These are phyloP conservation scores for Phoenix roebelenii DNA, from an alignment of 176 grass and related monocot genomes.

Conservation along the genomic window DNA sequence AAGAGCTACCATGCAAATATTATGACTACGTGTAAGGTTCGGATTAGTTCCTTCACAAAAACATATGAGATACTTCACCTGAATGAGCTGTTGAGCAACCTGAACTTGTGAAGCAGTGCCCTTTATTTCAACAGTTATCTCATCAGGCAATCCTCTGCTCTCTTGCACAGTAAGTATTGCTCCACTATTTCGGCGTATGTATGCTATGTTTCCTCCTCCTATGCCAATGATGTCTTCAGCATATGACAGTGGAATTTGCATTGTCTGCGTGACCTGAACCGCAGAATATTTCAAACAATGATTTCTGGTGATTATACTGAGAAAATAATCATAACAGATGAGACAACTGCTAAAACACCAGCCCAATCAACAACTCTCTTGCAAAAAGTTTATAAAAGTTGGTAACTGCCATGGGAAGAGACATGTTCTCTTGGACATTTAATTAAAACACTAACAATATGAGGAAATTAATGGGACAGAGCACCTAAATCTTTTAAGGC, in stretches of 20 bases:
- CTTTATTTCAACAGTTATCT: slow-evolving; percentile 99
- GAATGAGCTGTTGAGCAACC: slow-evolving; percentile 75
- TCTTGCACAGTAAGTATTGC: slow-evolving; percentile 85
- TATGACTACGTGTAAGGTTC: not conserved
- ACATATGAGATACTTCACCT: slow-evolving; percentile 32
- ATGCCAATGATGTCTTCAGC: slow-evolving; percentile 96
- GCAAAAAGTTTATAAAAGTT: too few species aligned
- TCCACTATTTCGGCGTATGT: slow-evolving; percentile 80
- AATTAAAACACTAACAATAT: too few species aligned
- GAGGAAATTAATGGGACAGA: too few species aligned
- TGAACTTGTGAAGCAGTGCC: slow-evolving; percentile 87
- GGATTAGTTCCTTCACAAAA: too few species aligned
- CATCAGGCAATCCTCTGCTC: slow-evolving; percentile 63
- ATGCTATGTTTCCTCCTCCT: slow-evolving; percentile 84
- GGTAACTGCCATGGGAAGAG: too few species aligned
- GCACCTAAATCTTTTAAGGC: too few species aligned
- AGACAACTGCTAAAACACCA: too few species aligned
- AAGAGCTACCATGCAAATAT: not conserved
- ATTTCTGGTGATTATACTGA: too few species aligned
- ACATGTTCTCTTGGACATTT: too few species aligned
- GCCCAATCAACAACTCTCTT: too few species aligned
- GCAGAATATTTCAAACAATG: not conserved
- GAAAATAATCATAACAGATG: too few species aligned
- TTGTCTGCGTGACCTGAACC: slow-evolving; percentile 81
- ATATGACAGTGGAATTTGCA: slow-evolving; percentile 96